These are phyloP conservation scores for Boletales sp. DNA, from an alignment of 768 basidiomycete species.

Conservation along the genomic window DNA sequence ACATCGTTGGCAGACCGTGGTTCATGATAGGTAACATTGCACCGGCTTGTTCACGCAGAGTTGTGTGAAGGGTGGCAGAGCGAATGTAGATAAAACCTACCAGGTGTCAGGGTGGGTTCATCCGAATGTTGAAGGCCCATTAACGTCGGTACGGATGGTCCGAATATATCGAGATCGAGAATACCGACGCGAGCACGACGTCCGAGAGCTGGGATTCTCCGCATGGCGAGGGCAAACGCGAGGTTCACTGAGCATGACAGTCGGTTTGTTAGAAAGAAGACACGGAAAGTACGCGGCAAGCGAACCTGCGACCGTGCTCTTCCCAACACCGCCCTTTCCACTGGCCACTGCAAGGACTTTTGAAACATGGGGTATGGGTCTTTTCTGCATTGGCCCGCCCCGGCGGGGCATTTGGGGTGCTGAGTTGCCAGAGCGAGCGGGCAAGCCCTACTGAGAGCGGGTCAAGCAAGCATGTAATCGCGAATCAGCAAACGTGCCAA, in stretches of 20 bases:
- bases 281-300: neutral
- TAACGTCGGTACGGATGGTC: conserved; percentile 88
- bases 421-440: conserved; percentile 26
- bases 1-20: conserved; percentile 92
- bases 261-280: conserved; percentile 6
- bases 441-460: conserved; percentile 31
- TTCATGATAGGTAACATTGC: conserved; percentile 80
- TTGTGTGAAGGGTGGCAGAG: neutral
- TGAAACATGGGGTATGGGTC: conserved; percentile 67
- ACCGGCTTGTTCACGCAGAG: conserved; percentile 46
- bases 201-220: conserved; percentile 28
- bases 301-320: conserved; percentile 88
- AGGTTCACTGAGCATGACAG: conserved; percentile 59
- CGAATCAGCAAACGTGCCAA: conserved; percentile 37
- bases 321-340: conserved; percentile 95
- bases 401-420: conserved; percentile 62
- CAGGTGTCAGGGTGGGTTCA: conserved; percentile 72
- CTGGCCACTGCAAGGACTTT: conserved; percentile 83
- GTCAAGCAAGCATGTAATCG: conserved; percentile 6
- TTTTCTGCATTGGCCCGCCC: conserved; percentile 50
- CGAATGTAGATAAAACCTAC: conserved; percentile 38
- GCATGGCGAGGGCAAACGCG: conserved; percentile 66
- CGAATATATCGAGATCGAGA: conserved; percentile 94
- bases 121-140: conserved; percentile 81
- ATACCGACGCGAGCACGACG: conserved; percentile 70